Evolutionary conservation across 2,329 filamentous ascomycete genomes (phyloP).

Genomic region (Fusarium tuaranense): DNA sequence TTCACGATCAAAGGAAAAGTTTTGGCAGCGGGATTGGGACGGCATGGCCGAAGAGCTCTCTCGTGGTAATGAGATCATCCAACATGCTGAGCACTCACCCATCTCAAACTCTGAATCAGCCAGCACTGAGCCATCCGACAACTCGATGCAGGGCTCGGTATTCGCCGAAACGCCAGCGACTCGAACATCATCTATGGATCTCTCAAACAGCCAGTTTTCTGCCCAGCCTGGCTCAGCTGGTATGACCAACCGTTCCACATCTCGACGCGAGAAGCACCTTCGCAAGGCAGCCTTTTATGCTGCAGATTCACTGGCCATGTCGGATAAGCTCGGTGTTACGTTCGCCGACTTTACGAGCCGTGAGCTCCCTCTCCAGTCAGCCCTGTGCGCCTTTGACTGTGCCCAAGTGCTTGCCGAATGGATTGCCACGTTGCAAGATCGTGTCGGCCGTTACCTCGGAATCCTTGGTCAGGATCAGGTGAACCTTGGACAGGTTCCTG

Average conservation of each 20-base stretch:
- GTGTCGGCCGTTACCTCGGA: slow-evolving; percentile 89
- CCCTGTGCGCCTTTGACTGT: slow-evolving; percentile 94
- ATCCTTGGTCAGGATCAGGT: slow-evolving; percentile 86
- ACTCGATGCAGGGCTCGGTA: slow-evolving; percentile 58
- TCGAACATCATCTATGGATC: slow-evolving; percentile 62
- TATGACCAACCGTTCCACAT: slow-evolving; percentile 60
- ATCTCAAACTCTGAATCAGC: slow-evolving; percentile 60
- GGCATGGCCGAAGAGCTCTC: slow-evolving; percentile 90
- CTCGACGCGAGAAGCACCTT: slow-evolving; percentile 86
- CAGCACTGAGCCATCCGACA: slow-evolving; percentile 59
- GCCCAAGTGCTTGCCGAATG: slow-evolving; percentile 95
- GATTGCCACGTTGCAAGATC: slow-evolving; percentile 92
- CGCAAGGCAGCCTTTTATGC: slow-evolving; percentile 97
- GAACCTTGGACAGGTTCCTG: slow-evolving; percentile 83
- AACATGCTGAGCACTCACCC: slow-evolving; percentile 75
- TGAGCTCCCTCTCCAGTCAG: slow-evolving; percentile 89
- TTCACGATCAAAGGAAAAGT: slow-evolving; percentile 90
- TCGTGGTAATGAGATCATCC: slow-evolving; percentile 78
- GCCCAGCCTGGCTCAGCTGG: slow-evolving; percentile 38
- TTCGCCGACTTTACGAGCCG: slow-evolving; percentile 86
- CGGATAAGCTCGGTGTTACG: slow-evolving; percentile 85
- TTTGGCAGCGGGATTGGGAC: slow-evolving; percentile 95
- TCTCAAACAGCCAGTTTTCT: slow-evolving; percentile 54
- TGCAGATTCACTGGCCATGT: slow-evolving; percentile 89
- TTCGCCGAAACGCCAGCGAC: slow-evolving; percentile 65